A percentile compares a stretch with the other conserved stretches of the same genome.
phyloP scores from a whole-genome alignment of 2,329 filamentous ascomycete genomes.

The Penicillium sp. region DNA sequence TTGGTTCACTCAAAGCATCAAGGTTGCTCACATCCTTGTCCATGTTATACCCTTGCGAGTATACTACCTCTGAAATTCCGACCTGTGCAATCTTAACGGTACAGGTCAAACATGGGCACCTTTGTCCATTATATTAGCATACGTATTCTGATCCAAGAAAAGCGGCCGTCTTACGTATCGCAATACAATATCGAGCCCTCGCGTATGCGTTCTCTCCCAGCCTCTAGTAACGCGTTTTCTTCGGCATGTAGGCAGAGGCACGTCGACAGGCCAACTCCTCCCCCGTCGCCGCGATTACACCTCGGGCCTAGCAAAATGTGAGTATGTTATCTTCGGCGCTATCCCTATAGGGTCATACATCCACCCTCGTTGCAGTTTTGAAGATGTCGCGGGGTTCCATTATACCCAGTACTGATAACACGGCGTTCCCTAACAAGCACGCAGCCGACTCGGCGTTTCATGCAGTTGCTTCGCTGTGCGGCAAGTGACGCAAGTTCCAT shows the following conservation, averaged over 20 bases:
- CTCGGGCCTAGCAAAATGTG: conserved; percentile 55
- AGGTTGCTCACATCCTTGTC: conserved; percentile 65
- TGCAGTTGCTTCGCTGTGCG: conserved; percentile 90
- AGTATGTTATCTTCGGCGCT: background rate
- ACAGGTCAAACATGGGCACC: conserved; percentile 93
- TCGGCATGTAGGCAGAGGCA: conserved; percentile 98
- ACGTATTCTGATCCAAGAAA: background rate
- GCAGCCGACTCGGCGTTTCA: conserved; percentile 95
- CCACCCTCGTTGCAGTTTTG: conserved; percentile 92
- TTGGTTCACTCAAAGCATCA: background rate
- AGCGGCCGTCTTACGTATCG: conserved; percentile 64
- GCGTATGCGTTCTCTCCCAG: conserved; percentile 85
- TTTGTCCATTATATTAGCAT: conserved; percentile 29
- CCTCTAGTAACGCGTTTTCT: conserved; percentile 95
- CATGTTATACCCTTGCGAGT: conserved; percentile 93
- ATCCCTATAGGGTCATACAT: conserved; percentile 55
- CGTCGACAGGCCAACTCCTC: conserved; percentile 77
- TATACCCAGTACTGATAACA: conserved; percentile 95
- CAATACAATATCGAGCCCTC: conserved; percentile 86
- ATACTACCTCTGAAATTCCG: conserved; percentile 93
- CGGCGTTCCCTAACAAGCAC: conserved; percentile 84
- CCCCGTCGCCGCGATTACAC: conserved; percentile 76
- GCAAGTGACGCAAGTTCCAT: conserved; percentile 95
- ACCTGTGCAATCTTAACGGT: conserved; percentile 99
- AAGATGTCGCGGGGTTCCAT: conserved; percentile 90